A percentile compares a stretch with the other conserved stretches of the same genome.
These are phyloP conservation scores for Furculomyces boomerangus DNA, from an alignment of 371 early-diverging fungal species.

Conservation along the genomic window DNA sequence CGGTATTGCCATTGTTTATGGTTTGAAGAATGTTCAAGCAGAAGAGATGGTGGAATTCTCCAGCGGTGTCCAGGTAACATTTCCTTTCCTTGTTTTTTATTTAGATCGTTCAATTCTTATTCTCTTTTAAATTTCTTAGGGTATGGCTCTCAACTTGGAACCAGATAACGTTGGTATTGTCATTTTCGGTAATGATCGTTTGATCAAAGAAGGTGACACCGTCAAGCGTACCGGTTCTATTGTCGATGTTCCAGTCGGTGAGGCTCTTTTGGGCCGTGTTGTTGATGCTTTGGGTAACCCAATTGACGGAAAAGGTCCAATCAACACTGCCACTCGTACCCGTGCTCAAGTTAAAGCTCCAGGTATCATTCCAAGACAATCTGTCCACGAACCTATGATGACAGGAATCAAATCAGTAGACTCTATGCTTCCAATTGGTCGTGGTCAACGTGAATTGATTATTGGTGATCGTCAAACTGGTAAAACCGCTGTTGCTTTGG, in stretches of 20 bases:
- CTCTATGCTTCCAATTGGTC: slow-evolving; percentile 95
- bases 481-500: slow-evolving; percentile 89
- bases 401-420: slow-evolving; percentile 96
- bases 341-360: slow-evolving; percentile 95
- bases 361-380: slow-evolving; percentile 91
- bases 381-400: slow-evolving; percentile 94
- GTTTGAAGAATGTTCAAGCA: slow-evolving; percentile 92
- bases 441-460: slow-evolving; percentile 97
- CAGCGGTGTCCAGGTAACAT: slow-evolving; percentile 80
- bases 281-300: slow-evolving; percentile 95
- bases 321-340: slow-evolving; percentile 53
- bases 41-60: slow-evolving; percentile 99
- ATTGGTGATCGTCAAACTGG: slow-evolving; percentile 97
- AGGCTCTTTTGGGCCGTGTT: slow-evolving; percentile 83
- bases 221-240: slow-evolving; percentile 93
- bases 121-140: slow-evolving; percentile 30
- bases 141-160: slow-evolving; percentile 95
- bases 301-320: slow-evolving; percentile 92
- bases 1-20: slow-evolving; percentile 98
- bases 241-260: slow-evolving; percentile 88
- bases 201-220: slow-evolving; percentile 92
- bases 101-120: too few species aligned
- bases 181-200: slow-evolving; percentile 95
- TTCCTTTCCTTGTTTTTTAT: too few species aligned
- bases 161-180: slow-evolving; percentile 96